Conservation (phyloP, 768 basidiomycete genomes). For the Xerocomus potaroensis region DNA sequence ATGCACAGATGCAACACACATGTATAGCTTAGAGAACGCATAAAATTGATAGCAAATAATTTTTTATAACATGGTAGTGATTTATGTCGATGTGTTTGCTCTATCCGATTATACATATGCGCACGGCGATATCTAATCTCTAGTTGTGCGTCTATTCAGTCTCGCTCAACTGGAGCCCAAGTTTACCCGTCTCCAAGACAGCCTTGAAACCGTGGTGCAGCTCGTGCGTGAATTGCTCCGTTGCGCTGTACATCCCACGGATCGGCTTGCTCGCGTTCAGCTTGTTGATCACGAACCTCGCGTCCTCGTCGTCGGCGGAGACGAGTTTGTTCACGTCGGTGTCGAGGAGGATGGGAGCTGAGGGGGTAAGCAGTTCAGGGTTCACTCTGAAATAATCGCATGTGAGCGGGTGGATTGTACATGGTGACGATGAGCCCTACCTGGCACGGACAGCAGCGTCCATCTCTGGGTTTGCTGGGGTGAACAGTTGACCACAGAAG, state of each 20-base stretch:
- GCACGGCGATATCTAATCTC: too few species aligned
- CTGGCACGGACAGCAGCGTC: background rate
- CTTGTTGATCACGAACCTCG: background rate
- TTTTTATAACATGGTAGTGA: too few species aligned
- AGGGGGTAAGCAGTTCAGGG: background rate
- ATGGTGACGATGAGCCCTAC: background rate
- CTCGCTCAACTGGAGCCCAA: background rate
- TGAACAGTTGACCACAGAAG: background rate
- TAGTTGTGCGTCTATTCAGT: too few species aligned
- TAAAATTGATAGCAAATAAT: too few species aligned
- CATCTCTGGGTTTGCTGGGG: background rate
- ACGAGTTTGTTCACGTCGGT: background rate
- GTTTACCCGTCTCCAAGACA: background rate
- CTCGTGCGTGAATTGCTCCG: background rate
- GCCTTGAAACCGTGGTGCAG: background rate
- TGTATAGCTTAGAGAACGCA: too few species aligned
- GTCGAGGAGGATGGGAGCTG: background rate
- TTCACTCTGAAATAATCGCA: background rate
- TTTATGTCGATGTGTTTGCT: too few species aligned
- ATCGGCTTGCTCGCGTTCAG: background rate
- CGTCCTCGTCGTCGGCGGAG: background rate
- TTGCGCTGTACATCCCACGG: background rate
- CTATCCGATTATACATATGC: too few species aligned
- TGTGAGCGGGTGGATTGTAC: background rate
- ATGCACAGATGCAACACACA: too few species aligned